Percentiles rank a stretch among this genome's conserved stretches.
Conservation (phyloP, 768 basidiomycete genomes). For the Cystofilobasidium bisporidii region DNA sequence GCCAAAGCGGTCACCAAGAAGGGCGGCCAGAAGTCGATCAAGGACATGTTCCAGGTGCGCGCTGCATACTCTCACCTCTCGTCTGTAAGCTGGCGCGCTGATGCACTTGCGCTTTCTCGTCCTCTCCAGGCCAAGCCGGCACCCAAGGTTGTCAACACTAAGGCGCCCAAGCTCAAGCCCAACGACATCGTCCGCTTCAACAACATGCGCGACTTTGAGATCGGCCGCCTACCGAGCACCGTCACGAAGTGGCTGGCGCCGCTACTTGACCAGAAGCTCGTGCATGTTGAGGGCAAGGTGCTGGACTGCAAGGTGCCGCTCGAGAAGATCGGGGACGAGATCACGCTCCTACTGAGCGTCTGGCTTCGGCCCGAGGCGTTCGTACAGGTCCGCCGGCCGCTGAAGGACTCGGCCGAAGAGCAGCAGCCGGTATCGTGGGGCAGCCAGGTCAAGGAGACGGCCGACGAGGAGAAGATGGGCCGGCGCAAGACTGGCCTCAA, state of each 20-base stretch:
- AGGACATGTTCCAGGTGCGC: constrained; percentile 17
- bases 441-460: constrained; percentile 52
- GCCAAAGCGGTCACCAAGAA: not conserved
- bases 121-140: constrained; percentile 11
- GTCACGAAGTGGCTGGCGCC: constrained; percentile 24
- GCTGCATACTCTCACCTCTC: not conserved
- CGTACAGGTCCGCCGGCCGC: constrained; percentile 18
- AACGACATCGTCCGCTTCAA: constrained; percentile 26
- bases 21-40: constrained; percentile 2
- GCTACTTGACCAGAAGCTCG: constrained; percentile 23
- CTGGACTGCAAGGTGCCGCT: constrained; percentile 21
- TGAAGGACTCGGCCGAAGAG: not conserved
- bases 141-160: not conserved
- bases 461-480: constrained; percentile 64
- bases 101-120: too few species aligned
- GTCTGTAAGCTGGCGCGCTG: not conserved
- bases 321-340: constrained; percentile 21
- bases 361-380: constrained; percentile 23
- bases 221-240: constrained; percentile 5
- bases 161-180: constrained; percentile 1
- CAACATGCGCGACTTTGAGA: constrained; percentile 23
- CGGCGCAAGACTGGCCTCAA: constrained; percentile 68
- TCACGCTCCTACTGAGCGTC: constrained; percentile 18
- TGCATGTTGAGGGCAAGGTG: constrained; percentile 22
- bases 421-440: not conserved